These are phyloP conservation scores for Verticillium longisporum DNA, from an alignment of 2,329 filamentous ascomycete species.

Conservation along the genomic window DNA sequence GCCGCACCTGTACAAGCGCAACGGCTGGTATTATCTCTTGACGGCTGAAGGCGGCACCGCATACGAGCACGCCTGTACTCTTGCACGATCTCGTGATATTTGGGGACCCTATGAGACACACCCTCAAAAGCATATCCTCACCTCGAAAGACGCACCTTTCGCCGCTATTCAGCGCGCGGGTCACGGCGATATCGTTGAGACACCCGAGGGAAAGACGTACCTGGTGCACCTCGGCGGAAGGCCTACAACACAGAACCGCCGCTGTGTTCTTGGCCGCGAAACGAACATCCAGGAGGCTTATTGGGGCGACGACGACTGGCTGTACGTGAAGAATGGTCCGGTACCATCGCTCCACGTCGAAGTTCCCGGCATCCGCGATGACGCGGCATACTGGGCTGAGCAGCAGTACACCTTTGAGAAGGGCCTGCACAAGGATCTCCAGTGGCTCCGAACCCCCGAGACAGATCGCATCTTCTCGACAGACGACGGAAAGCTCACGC, in stretches of 20 bases:
- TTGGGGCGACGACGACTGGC: conserved; percentile 58
- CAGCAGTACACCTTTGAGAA: conserved; percentile 38
- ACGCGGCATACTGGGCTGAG: conserved; percentile 42
- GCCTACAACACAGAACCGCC: conserved; percentile 41
- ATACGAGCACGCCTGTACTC: conserved; percentile 53
- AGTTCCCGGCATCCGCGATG: conserved; percentile 39
- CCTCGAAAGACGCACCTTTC: conserved; percentile 41
- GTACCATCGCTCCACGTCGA: conserved; percentile 47
- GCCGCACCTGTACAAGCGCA: conserved; percentile 51
- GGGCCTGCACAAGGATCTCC: conserved; percentile 43
- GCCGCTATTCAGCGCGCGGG: conserved; percentile 45
- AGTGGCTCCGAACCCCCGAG: conserved; percentile 51
- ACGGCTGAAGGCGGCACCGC: conserved; percentile 56
- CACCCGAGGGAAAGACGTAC: conserved; percentile 43
- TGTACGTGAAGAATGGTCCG: conserved; percentile 53
- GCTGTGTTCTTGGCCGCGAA: conserved; percentile 49
- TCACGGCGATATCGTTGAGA: conserved; percentile 48
- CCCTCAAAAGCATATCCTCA: conserved; percentile 50
- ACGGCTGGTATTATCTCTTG: conserved; percentile 53
- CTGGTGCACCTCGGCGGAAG: conserved; percentile 47
- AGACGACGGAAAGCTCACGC: conserved; percentile 30
- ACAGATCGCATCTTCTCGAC: conserved; percentile 43
- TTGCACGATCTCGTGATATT: conserved; percentile 43
- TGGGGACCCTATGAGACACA: conserved; percentile 58
- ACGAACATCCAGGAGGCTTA: conserved; percentile 52